Evolutionary conservation across 163 green algal genomes (phyloP), one percentile per base, ranked within the genome.

Genomic region (Scenedesmus sp.): DNA sequence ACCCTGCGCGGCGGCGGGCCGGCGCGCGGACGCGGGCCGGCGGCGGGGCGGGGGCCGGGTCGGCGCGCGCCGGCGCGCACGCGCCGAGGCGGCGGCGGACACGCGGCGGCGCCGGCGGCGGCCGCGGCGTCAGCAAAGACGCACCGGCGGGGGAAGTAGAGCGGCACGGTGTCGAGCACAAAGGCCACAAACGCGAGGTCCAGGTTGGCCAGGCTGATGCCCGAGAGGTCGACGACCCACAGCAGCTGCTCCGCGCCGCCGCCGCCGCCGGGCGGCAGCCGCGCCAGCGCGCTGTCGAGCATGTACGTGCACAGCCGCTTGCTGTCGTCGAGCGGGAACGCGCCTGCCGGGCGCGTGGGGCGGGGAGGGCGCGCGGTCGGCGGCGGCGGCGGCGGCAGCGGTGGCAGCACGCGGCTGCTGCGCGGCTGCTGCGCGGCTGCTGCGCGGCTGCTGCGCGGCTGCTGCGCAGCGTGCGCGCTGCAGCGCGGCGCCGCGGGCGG

Each of bases 211-310:
- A 60, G 86, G 54, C 74, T 87, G 67, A 96, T 95, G 58, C 81
- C 87, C 7, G 76, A 73, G 51, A 97, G 84, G 77, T 97, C 92
- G 64, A 97, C 94, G 42, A 96, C 88, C 54, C 89, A 92, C 50
- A 96, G 77, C 15, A 96, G 80, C 57, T 93, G 94, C 58, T 95
- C 90, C n/a, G n/a, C n/a, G n/a, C n/a, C n/a, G n/a, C n/a, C n/a
- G n/a, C n/a, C n/a, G 0, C 73, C 69, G 1, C 81, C 84, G 18
- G 80, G 60, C 7, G 75, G 77, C 63, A 94, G 65, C 50, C 77
- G 54, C 4, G 77, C 48, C 22, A 95, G 63, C 0, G 89, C 91
- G 22, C 75, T 66, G 72, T 96, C 91, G 28, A 96, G 78, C 11
- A 90, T 47, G 79, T 88, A 80, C 3, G 87, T 83, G 50, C 85